Conservation (phyloP, 345 rosid genomes). For the Ceriops zippeliana region DNA sequence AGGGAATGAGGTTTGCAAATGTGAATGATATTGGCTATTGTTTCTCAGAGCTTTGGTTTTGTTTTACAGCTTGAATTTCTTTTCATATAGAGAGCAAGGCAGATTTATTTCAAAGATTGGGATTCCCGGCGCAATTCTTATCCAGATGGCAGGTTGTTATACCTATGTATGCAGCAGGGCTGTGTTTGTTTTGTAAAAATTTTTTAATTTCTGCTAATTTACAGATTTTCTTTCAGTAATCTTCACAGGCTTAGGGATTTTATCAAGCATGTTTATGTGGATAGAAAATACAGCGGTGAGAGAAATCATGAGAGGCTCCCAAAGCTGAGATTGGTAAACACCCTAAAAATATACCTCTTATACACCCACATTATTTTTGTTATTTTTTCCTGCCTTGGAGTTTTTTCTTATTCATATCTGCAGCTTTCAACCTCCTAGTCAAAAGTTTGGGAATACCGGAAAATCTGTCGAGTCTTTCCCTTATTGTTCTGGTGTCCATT, state of each 20-base stretch:
- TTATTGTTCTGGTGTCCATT: constrained; percentile 9
- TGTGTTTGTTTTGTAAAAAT: too few species aligned
- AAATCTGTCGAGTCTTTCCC: not conserved
- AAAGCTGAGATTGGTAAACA: constrained; percentile 48
- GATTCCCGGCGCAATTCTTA: constrained; percentile 57
- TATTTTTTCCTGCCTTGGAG: not conserved
- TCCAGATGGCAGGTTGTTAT: constrained; percentile 76
- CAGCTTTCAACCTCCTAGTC: not conserved
- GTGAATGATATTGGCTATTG: not conserved
- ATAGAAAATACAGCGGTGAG: constrained; percentile 55
- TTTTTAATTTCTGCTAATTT: not conserved
- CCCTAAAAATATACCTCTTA: not conserved
- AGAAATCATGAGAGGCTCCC: constrained; percentile 39
- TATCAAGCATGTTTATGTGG: constrained; percentile 82
- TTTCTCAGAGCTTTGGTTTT: not conserved
- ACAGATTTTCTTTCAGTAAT: constrained; percentile 46
- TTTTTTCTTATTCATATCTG: not conserved
- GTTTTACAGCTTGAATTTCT: not conserved
- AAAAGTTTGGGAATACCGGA: not conserved
- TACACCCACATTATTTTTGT: not conserved
- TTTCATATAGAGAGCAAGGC: constrained; percentile 66
- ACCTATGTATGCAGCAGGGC: not conserved
- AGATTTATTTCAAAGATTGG: constrained; percentile 70
- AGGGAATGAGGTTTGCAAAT: constrained; percentile 65
- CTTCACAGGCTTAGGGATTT: constrained; percentile 65